These are phyloP conservation scores for Chenopodium suecicum DNA, from an alignment of 148 eudicot species.

Conservation along the genomic window DNA sequence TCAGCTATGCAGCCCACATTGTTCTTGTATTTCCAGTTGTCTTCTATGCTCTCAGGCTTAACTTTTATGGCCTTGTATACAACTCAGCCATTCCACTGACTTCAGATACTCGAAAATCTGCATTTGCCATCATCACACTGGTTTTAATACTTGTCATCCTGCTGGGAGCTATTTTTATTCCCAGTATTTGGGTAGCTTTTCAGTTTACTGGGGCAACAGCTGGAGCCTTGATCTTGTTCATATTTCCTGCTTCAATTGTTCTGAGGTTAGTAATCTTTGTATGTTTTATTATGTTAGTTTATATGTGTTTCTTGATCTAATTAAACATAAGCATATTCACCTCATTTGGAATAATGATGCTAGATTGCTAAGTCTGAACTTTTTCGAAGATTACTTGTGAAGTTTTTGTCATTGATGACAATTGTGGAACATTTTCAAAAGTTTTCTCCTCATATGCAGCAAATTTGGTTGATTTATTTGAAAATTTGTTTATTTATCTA, in stretches of 20 bases:
- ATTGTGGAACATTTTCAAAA: not conserved
- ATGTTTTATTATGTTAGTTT: not conserved
- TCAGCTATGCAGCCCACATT: slow-evolving; percentile 91
- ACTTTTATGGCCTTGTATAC: slow-evolving; percentile 76
- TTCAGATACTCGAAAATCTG: slow-evolving; percentile 57
- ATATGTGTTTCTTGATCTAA: not conserved
- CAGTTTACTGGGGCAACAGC: slow-evolving; percentile 99
- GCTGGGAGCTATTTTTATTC: slow-evolving; percentile 80
- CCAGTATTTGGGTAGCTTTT: slow-evolving; percentile 95
- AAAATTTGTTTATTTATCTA: too few species aligned
- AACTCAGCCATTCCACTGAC: slow-evolving; percentile 63
- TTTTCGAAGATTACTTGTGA: not conserved
- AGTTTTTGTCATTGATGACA: not conserved
- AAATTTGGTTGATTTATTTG: not conserved
- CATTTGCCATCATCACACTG: slow-evolving; percentile 38
- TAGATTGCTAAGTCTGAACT: not conserved
- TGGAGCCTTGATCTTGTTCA: slow-evolving; percentile 79
- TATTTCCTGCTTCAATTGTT: slow-evolving; percentile 83
- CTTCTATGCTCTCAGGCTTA: slow-evolving; percentile 76
- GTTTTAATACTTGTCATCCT: slow-evolving; percentile 59
- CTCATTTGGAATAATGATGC: not conserved
- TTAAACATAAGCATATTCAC: not conserved
- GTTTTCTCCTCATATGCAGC: not conserved
- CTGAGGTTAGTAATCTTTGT: slow-evolving; percentile 51
- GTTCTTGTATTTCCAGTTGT: slow-evolving; percentile 90